Evolutionary conservation across 768 basidiomycete species (phyloP).

Genomic region (Neoboletus subvelutipes): DNA sequence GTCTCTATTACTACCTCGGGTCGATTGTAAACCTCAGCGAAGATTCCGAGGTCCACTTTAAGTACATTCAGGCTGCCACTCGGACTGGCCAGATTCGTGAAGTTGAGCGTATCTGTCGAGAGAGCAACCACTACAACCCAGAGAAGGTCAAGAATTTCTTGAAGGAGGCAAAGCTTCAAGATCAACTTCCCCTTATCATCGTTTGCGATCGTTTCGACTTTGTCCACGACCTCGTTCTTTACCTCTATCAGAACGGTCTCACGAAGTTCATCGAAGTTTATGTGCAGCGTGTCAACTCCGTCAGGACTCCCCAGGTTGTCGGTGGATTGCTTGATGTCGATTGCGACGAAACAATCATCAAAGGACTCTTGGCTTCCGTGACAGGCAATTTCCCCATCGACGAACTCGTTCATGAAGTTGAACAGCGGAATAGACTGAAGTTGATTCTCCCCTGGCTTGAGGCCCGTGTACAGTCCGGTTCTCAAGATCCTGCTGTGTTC

Average conservation of each 20-base stretch:
- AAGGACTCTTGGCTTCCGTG: constrained; percentile 88
- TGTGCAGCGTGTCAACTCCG: constrained; percentile 96
- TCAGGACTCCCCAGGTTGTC: constrained; percentile 94
- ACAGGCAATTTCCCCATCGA: constrained; percentile 98
- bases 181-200: constrained; percentile 98
- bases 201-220: constrained; percentile 99
- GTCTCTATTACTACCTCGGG: constrained; percentile 97
- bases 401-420: constrained; percentile 96
- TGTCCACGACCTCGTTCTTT: constrained; percentile 97
- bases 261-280: constrained; percentile 99
- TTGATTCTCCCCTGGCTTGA: constrained; percentile 98
- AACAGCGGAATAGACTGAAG: constrained; percentile 93
- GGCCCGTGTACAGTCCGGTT: constrained; percentile 88
- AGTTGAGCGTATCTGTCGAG: constrained; percentile 97
- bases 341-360: constrained; percentile 95
- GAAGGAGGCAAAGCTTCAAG: constrained; percentile 94
- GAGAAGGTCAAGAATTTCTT: constrained; percentile 99
- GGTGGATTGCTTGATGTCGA: constrained; percentile 97
- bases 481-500: constrained; percentile 90
- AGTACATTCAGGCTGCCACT: constrained; percentile 98
- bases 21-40: constrained; percentile 96
- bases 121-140: constrained; percentile 96
- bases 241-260: constrained; percentile 96
- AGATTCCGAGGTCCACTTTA: constrained; percentile 98
- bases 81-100: constrained; percentile 98